Evolutionary conservation across 371 early-diverging fungal genomes (phyloP).

Genomic region (Mucor saturninus): DNA sequence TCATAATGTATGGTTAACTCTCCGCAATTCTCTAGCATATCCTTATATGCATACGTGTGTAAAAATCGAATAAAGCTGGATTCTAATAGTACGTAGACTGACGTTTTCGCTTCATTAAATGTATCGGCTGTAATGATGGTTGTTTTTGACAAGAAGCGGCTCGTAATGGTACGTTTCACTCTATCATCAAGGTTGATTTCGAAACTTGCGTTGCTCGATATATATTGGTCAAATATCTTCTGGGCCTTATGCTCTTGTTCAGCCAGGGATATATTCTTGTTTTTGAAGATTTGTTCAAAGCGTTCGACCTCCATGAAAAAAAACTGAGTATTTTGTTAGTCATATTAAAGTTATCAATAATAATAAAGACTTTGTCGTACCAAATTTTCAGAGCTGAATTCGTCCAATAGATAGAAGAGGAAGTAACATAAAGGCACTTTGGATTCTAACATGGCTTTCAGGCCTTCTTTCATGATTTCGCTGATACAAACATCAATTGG

Average conservation of each 20-base stretch:
- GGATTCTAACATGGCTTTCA: slow-evolving; percentile 58
- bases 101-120: slow-evolving; percentile 53
- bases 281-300: slow-evolving; percentile 35
- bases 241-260: slow-evolving; percentile 43
- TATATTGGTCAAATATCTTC: slow-evolving; percentile 51
- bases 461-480: slow-evolving; percentile 56
- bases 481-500: slow-evolving; percentile 54
- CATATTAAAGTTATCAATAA: neutral
- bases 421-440: slow-evolving; percentile 66
- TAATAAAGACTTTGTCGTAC: slow-evolving; percentile 13
- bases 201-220: slow-evolving; percentile 45
- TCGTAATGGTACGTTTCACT: slow-evolving; percentile 36
- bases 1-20: slow-evolving; percentile 38
- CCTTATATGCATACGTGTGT: slow-evolving; percentile 26
- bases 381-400: slow-evolving; percentile 63
- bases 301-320: slow-evolving; percentile 60
- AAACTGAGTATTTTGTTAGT: slow-evolving; percentile 29
- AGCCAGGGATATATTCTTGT: slow-evolving; percentile 25
- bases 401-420: slow-evolving; percentile 53
- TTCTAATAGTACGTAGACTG: slow-evolving; percentile 52
- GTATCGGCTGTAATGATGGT: slow-evolving; percentile 16
- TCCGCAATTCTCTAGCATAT: slow-evolving; percentile 41
- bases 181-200: slow-evolving; percentile 63
- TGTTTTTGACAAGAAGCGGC: slow-evolving; percentile 21
- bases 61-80: slow-evolving; percentile 49